Evolutionary conservation across 768 basidiomycete genomes (phyloP).

Genomic region (Calocera cornea): DNA sequence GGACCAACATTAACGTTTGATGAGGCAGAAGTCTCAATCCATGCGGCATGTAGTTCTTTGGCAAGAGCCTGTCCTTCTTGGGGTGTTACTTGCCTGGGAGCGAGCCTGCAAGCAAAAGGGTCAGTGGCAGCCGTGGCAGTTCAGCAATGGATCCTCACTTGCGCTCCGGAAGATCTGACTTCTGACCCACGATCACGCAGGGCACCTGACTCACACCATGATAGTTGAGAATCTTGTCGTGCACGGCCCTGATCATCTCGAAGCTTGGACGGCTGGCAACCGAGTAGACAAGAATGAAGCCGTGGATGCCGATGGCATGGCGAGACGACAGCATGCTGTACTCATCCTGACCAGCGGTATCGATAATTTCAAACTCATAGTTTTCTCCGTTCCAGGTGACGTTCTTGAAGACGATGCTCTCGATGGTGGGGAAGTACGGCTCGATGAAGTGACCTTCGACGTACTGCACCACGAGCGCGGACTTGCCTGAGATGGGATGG

Average conservation of each 20-base stretch:
- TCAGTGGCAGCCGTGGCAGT: constrained; percentile 3
- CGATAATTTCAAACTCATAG: constrained; percentile 94
- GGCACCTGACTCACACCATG: constrained; percentile 73
- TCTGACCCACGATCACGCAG: constrained; percentile 89
- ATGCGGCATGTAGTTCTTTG: constrained; percentile 55
- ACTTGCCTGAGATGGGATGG: constrained; percentile 55
- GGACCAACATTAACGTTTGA: constrained; percentile 73
- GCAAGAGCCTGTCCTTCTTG: constrained; percentile 68
- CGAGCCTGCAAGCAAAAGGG: constrained; percentile 16
- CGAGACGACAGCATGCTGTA: constrained; percentile 87
- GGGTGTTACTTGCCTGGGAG: constrained; percentile 52
- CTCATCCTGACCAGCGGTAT: constrained; percentile 97
- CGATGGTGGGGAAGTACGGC: constrained; percentile 91
- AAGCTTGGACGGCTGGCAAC: constrained; percentile 81
- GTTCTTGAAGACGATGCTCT: constrained; percentile 72
- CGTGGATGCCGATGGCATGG: constrained; percentile 93
- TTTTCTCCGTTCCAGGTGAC: constrained; percentile 79
- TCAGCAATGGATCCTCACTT: constrained; percentile 37
- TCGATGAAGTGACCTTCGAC: constrained; percentile 87
- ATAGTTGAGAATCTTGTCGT: constrained; percentile 86
- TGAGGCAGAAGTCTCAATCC: constrained; percentile 83
- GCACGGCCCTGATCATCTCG: constrained; percentile 85
- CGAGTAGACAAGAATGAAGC: constrained; percentile 92
- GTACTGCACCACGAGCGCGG: constrained; percentile 83
- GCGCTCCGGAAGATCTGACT: constrained; percentile 57